Evolutionary conservation across 2,329 filamentous ascomycete species (phyloP).

Genomic region (Aspergillus persii): DNA sequence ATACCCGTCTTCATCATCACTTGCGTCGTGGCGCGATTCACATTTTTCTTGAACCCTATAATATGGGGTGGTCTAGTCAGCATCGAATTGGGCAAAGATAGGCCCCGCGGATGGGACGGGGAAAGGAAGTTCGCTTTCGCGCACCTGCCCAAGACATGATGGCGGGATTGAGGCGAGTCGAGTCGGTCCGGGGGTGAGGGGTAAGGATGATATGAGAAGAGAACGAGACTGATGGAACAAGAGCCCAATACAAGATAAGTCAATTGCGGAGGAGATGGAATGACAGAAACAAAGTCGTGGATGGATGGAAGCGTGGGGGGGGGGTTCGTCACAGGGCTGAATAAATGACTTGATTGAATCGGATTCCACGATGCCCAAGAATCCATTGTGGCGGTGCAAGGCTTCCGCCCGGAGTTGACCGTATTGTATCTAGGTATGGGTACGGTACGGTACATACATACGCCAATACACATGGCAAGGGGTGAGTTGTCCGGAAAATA

Average conservation of each 20-base stretch:
- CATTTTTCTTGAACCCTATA: constrained; percentile 87
- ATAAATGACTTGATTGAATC: neutral
- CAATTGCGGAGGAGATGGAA: neutral
- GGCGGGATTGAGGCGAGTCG: constrained; percentile 19
- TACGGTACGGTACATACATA: neutral
- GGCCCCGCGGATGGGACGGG: neutral
- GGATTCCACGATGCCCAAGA: constrained; percentile 1
- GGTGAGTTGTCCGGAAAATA: no score
- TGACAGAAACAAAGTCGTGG: neutral
- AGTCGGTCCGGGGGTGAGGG: neutral
- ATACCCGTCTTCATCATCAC: constrained; percentile 99
- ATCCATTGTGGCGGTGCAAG: constrained; percentile 3
- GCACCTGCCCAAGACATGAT: constrained; percentile 71
- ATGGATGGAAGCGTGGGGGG: neutral
- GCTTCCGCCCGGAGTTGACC: neutral
- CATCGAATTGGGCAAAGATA: neutral
- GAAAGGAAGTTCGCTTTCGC: constrained; percentile 7
- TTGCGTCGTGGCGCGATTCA: constrained; percentile 97
- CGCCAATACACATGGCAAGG: neutral
- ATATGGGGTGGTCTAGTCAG: constrained; percentile 5
- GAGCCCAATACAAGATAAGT: neutral
- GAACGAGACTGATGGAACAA: neutral
- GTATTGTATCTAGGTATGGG: neutral
- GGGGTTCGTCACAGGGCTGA: constrained; percentile 6
- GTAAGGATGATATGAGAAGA: neutral